Conservation (phyloP, 306 rosid genomes). For the Casuarina equisetifolia region DNA sequence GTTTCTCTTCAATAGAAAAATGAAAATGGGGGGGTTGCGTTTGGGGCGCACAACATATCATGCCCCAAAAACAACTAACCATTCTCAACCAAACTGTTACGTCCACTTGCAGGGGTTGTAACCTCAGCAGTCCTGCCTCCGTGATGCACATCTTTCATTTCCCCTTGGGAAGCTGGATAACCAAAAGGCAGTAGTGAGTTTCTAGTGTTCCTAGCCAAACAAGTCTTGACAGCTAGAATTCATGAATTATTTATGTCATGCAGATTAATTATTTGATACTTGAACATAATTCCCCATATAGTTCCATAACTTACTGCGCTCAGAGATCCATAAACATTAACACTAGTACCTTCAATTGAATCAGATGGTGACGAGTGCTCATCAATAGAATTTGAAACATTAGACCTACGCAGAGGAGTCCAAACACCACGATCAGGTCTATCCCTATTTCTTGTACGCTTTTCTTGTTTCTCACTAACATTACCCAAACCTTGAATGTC, state of each 20-base stretch:
- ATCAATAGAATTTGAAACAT: slow-evolving; percentile 52
- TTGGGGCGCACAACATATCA: not conserved
- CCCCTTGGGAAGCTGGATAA: slow-evolving; percentile 39
- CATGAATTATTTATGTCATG: slow-evolving; percentile 17
- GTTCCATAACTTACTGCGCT: slow-evolving; percentile 13
- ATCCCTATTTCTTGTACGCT: slow-evolving; percentile 84
- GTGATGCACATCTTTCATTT: slow-evolving; percentile 40
- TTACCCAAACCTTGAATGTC: slow-evolving; percentile 54
- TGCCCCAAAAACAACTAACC: slow-evolving; percentile 40
- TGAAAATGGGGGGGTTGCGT: not conserved
- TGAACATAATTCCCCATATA: slow-evolving; percentile 4
- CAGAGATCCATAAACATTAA: slow-evolving; percentile 9
- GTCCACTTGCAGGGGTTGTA: slow-evolving; percentile 51
- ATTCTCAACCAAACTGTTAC: slow-evolving; percentile 49
- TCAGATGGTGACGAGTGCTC: slow-evolving; percentile 57
- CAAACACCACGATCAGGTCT: slow-evolving; percentile 99
- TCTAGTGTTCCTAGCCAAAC: slow-evolving; percentile 12
- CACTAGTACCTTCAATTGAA: slow-evolving; percentile 60
- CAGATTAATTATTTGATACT: slow-evolving; percentile 3
- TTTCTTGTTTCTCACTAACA: slow-evolving; percentile 67
- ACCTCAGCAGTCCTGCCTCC: slow-evolving; percentile 56
- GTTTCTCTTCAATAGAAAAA: slow-evolving; percentile 11
- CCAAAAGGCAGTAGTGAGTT: slow-evolving; percentile 18
- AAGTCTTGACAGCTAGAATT: slow-evolving; percentile 4
- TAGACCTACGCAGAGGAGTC: slow-evolving; percentile 89